Conservation (phyloP, 148 eudicot genomes). For the Nyssa sinensis region DNA sequence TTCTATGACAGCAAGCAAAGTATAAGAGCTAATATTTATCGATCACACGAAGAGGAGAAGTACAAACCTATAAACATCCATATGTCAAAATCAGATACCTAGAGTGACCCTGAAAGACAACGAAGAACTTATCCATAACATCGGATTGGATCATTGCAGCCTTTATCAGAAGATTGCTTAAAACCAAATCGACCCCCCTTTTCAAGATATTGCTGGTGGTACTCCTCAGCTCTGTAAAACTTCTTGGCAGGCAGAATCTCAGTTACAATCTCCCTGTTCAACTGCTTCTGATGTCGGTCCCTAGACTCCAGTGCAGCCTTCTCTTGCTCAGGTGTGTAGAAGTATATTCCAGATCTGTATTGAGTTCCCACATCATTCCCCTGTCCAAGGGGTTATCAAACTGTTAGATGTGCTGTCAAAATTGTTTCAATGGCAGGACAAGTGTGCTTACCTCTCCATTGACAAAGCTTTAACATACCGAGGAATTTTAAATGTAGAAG, state of each 20-base stretch:
- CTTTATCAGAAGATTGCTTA: slow-evolving; percentile 66
- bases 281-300: slow-evolving; percentile 56
- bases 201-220: slow-evolving; percentile 87
- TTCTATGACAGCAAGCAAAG: neutral
- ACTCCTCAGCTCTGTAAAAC: slow-evolving; percentile 81
- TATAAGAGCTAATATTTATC: neutral
- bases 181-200: slow-evolving; percentile 82
- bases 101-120: neutral
- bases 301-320: slow-evolving; percentile 64
- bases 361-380: slow-evolving; percentile 83
- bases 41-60: neutral
- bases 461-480: neutral
- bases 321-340: slow-evolving; percentile 85
- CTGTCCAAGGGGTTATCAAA: slow-evolving; percentile 22
- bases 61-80: neutral
- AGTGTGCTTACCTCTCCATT: neutral
- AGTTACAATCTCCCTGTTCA: slow-evolving; percentile 68
- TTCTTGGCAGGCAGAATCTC: slow-evolving; percentile 83
- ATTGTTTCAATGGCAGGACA: neutral
- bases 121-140: slow-evolving; percentile 61
- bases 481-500: too few species aligned
- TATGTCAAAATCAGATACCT: neutral
- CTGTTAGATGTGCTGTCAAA: neutral
- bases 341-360: slow-evolving; percentile 85
- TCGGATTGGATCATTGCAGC: slow-evolving; percentile 86